phyloP scores from a whole-genome alignment of 1,284 basidiomycete genomes.

The Cystobasidium slooffiae region DNA sequence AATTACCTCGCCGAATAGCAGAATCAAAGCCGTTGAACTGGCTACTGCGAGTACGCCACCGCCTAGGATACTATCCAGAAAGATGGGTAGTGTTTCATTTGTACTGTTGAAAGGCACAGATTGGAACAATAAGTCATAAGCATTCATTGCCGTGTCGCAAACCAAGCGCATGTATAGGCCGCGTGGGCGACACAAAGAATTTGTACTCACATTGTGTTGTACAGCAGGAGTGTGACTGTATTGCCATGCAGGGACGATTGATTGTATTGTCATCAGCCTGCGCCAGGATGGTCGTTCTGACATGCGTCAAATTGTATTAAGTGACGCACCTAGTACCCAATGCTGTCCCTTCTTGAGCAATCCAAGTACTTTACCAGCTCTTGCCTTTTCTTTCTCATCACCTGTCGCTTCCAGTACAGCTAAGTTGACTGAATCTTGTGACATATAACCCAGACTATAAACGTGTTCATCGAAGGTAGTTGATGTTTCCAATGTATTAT shows the following conservation, averaged over 20 bases:
- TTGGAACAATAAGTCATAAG: not conserved
- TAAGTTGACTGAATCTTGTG: slow-evolving; percentile 84
- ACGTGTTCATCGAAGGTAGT: slow-evolving; percentile 63
- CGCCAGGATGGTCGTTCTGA: not conserved
- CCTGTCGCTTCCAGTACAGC: slow-evolving; percentile 82
- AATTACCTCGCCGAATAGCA: slow-evolving; percentile 47
- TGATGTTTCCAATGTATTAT: not conserved
- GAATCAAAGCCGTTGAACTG: slow-evolving; percentile 66
- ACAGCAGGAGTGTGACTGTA: slow-evolving; percentile 44
- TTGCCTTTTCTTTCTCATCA: slow-evolving; percentile 69
- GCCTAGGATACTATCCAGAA: slow-evolving; percentile 74
- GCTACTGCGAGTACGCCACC: slow-evolving; percentile 80
- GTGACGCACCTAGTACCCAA: slow-evolving; percentile 80
- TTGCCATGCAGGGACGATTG: not conserved
- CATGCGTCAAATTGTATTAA: not conserved
- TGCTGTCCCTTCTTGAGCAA: slow-evolving; percentile 81
- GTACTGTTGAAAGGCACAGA: slow-evolving; percentile 29
- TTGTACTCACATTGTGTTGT: slow-evolving; percentile 28
- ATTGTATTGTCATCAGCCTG: not conserved
- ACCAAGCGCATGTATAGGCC: not conserved
- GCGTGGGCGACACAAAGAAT: too few relatives aligned
- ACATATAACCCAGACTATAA: slow-evolving; percentile 78
- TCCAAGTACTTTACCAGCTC: slow-evolving; percentile 76
- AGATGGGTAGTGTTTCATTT: slow-evolving; percentile 44
- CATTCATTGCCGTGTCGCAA: not conserved